phyloP scores from a whole-genome alignment of 148 eudicot species.

The Bassia scoparia region DNA sequence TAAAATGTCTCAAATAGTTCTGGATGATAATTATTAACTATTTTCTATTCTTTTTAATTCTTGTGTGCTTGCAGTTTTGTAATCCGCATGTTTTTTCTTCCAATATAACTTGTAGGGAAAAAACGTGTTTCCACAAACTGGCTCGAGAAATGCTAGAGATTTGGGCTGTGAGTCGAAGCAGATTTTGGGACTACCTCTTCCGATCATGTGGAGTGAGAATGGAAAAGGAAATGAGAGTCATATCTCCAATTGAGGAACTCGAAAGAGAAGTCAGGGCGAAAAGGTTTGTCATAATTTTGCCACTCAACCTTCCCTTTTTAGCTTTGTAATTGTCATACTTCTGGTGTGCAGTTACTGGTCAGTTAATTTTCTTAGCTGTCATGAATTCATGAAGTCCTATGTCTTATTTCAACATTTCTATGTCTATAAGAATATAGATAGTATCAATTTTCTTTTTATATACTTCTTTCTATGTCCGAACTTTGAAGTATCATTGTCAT shows the following conservation, averaged over 20 bases:
- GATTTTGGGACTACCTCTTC: constrained; percentile 99
- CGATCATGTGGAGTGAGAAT: constrained; percentile 85
- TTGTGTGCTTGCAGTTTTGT: not conserved
- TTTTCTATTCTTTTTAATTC: not conserved
- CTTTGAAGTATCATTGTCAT: no score
- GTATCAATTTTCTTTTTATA: no score
- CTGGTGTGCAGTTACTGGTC: not conserved
- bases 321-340: not conserved
- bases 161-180: constrained; percentile 98
- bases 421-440: no score
- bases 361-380: not conserved
- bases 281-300: constrained; percentile 42
- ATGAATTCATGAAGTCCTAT: not conserved
- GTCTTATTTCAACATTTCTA: no score
- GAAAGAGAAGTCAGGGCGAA: constrained; percentile 78
- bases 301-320: not conserved
- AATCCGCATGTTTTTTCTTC: not conserved
- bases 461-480: no score
- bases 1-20: not conserved
- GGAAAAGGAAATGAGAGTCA: constrained; percentile 68
- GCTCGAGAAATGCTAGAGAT: constrained; percentile 98
- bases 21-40: not conserved
- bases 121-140: constrained; percentile 96
- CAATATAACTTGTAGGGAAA: constrained; percentile 51
- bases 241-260: constrained; percentile 68